Evolutionary conservation across 805 yeast genomes (phyloP).

Genomic region (Vanderwaltozyma tropicalis): DNA sequence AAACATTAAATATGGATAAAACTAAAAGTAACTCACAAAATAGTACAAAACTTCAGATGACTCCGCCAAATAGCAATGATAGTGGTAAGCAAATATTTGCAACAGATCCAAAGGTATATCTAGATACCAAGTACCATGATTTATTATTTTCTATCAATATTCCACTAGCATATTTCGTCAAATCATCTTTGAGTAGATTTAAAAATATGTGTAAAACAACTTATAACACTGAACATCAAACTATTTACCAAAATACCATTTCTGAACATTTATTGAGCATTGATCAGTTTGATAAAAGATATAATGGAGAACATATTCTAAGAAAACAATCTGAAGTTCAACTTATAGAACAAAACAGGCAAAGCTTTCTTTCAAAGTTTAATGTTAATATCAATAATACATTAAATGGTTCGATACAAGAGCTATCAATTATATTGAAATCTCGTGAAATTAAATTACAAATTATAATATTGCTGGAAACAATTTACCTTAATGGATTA

Average conservation of each 20-base stretch:
- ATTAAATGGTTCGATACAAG: conserved; percentile 17
- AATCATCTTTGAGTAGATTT: conserved; percentile 41
- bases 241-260: conserved; percentile 19
- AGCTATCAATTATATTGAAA: conserved; percentile 34
- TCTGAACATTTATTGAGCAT: conserved; percentile 27
- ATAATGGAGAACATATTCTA: conserved; percentile 15
- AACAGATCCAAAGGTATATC: conserved; percentile 16
- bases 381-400: not conserved
- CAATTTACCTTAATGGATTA: conserved; percentile 28
- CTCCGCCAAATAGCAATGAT: conserved; percentile 3
- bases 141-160: conserved; percentile 28
- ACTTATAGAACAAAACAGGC: conserved; percentile 17
- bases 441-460: conserved; percentile 50
- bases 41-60: conserved; percentile 3
- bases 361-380: conserved; percentile 7
- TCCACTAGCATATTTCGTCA: conserved; percentile 34
- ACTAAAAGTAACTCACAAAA: not conserved
- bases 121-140: conserved; percentile 29
- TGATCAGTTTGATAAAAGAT: conserved; percentile 35
- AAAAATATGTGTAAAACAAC: conserved; percentile 31
- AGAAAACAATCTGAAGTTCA: conserved; percentile 13
- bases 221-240: conserved; percentile 8
- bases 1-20: not conserved
- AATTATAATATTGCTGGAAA: conserved; percentile 38
- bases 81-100: not conserved